Evolutionary conservation across 1,284 basidiomycete genomes (phyloP).

Genomic region (Lignosus rhinocerotis): DNA sequence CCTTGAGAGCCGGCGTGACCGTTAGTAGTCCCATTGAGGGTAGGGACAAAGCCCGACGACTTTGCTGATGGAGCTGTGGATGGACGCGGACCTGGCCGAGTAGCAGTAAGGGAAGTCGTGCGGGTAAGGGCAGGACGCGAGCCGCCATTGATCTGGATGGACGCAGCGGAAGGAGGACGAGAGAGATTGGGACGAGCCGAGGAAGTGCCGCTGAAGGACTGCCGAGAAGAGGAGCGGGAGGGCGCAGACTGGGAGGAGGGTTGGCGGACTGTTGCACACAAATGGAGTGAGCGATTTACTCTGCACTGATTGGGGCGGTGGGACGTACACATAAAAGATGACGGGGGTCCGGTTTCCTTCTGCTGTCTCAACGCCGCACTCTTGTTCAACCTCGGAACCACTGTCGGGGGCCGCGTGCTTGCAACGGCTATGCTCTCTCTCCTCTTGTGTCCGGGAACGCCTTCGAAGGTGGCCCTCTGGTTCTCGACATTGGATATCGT

Average conservation of each 20-base stretch:
- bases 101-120: constrained; percentile 7
- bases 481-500: constrained; percentile 15
- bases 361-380: constrained; percentile 64
- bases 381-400: constrained; percentile 68
- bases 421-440: constrained; percentile 71
- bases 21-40: constrained; percentile 14
- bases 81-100: constrained; percentile 8
- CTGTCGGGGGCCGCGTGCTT: constrained; percentile 59
- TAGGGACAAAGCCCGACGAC: constrained; percentile 13
- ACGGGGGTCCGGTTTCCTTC: constrained; percentile 59
- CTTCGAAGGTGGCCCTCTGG: constrained; percentile 57
- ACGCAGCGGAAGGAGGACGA: constrained; percentile 30
- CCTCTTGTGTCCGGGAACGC: constrained; percentile 81
- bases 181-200: constrained; percentile 22
- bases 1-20: neutral
- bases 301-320: neutral
- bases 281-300: neutral
- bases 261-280: constrained; percentile 24
- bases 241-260: constrained; percentile 16
- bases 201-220: constrained; percentile 26
- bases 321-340: constrained; percentile 66
- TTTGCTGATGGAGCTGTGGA: constrained; percentile 7
- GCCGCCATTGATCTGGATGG: constrained; percentile 11
- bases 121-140: constrained; percentile 35
- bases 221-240: constrained; percentile 30